Evolutionary conservation across 2,329 filamentous ascomycete genomes (phyloP).

Genomic region (Cladosporium velox): DNA sequence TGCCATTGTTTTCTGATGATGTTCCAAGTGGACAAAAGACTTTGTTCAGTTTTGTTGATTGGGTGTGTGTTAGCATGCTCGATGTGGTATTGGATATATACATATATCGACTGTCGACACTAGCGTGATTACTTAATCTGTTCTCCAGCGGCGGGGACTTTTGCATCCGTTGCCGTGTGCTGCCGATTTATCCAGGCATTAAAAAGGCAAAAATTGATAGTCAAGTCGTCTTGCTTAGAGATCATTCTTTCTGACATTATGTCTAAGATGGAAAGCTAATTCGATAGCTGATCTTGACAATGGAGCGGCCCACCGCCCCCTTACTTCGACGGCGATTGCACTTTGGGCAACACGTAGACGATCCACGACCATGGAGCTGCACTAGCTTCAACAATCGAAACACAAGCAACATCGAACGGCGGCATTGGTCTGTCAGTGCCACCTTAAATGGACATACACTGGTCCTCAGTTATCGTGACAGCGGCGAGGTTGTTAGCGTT

Average conservation of each 20-base stretch:
- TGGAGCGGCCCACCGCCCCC: not conserved
- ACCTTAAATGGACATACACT: not conserved
- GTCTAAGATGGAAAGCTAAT: not conserved
- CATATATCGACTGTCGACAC: not conserved
- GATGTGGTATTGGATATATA: not conserved
- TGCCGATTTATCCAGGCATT: not conserved
- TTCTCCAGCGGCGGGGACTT: not conserved
- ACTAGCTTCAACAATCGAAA: not conserved
- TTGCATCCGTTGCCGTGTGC: not conserved
- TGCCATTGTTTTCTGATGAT: constrained; percentile 40
- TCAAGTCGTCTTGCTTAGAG: no score
- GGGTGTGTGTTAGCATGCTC: not conserved
- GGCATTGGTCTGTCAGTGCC: not conserved
- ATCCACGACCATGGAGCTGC: not conserved
- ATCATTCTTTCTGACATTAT: no score
- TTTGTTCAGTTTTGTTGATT: not conserved
- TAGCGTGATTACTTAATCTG: not conserved
- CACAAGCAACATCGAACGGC: not conserved
- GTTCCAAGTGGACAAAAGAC: no score
- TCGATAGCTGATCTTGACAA: not conserved
- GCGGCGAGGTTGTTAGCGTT: not conserved
- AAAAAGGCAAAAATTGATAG: not conserved
- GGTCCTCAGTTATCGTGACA: not conserved
- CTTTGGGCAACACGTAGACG: not conserved
- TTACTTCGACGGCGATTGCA: not conserved